Conservation (phyloP, 176 grass and related monocot species). For the Metroxylon sagu region DNA sequence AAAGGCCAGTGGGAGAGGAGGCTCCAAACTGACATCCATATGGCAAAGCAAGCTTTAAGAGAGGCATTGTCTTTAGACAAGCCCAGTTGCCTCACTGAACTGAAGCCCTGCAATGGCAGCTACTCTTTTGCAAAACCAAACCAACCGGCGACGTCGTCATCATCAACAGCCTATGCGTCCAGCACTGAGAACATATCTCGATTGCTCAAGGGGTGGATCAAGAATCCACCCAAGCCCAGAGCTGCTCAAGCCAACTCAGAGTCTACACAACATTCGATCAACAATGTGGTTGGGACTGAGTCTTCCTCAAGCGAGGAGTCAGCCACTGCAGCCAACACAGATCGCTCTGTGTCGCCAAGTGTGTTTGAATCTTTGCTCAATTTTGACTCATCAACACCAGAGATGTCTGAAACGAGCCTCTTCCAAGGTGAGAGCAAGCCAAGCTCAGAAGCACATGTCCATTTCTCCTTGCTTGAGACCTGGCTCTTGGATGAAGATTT, state of each 20-base stretch:
- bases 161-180: conserved; percentile 54
- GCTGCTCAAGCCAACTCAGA: conserved; percentile 2
- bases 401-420: conserved; percentile 24
- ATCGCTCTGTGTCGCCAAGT: too few relatives aligned
- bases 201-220: conserved; percentile 73
- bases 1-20: conserved; percentile 88
- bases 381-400: conserved; percentile 17
- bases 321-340: not conserved
- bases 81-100: not conserved
- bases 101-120: not conserved
- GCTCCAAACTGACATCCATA: conserved; percentile 94
- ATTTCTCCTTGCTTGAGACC: conserved; percentile 72
- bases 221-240: conserved; percentile 9
- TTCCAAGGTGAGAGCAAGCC: not conserved
- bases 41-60: conserved; percentile 66
- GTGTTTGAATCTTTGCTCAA: conserved; percentile 2
- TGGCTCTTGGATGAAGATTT: conserved; percentile 78
- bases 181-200: conserved; percentile 86
- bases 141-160: not conserved
- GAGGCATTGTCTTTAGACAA: conserved; percentile 70
- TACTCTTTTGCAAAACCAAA: not conserved
- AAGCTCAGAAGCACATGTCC: conserved; percentile 8
- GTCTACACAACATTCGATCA: conserved; percentile 16
- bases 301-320: conserved; percentile 32
- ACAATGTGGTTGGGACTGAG: conserved; percentile 27